Base-by-base conservation (phyloP, 371 early-diverging fungal species). In the Mortierella sp. region DNA sequence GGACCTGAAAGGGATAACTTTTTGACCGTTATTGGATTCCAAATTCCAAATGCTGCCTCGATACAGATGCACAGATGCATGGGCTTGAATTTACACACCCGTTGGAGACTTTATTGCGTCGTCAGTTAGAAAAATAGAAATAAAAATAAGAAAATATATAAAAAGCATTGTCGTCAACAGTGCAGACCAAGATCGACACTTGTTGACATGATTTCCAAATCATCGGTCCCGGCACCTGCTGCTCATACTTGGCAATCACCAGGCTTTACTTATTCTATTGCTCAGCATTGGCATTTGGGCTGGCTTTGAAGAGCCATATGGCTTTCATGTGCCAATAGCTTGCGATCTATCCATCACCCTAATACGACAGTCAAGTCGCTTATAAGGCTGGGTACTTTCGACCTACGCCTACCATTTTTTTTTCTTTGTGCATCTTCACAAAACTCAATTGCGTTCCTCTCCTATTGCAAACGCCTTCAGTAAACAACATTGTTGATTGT, bases 11-110 rank as follows among this genome's bases (percentile, higher is more conserved):
- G 51, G 51, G 51, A 51, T 51, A 16, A 16, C 57, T 60, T 20
- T 32, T 35, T 60, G 62, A 26, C 52, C 64, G 52, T 64, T 64
- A 35, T 51, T 43, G 43, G 62, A 69, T 69, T 69, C 62, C 62
- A 69, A 37, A 54, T 69, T 62, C 69, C 64, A 22, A 61, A 60
- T 47, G 22, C 54, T 32, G 32, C 49, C 26, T 26, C 66, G 54
- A 40, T 26, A 22, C 52, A 52, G 35, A 62, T 37, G 52, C 65
- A 35, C 8, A 8, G 52, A 52, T 52, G 52, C 52, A 52, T 20
- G 12, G 18, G 14, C 18, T 22, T 64, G 10, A n/a, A 35, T 9
- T 64, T 9, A 32, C 49, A 26, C 16, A 10, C 5, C 16, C 11
- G 43, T 11, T 10, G 43, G 43, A 43, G 5, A 35, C 35, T 35